These are phyloP conservation scores for Trematosphaeria pertusa DNA, from an alignment of 2,329 filamentous ascomycete genomes.

Conservation along the genomic window DNA sequence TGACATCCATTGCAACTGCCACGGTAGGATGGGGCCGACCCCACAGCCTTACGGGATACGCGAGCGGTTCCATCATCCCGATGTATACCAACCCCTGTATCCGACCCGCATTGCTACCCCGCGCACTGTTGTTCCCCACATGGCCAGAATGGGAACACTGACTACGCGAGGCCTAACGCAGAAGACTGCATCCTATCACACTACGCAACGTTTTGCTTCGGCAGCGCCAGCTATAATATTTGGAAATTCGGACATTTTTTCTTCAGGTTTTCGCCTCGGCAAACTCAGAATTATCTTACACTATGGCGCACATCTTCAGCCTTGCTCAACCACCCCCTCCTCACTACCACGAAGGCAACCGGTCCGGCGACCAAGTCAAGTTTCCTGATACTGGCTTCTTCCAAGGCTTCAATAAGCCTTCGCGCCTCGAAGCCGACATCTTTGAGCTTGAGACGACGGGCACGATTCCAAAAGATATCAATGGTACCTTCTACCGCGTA, in stretches of 20 bases:
- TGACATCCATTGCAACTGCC: not conserved
- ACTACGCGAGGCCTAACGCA: slow-evolving; percentile 3
- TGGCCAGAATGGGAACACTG: slow-evolving; percentile 12
- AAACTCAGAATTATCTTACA: slow-evolving; percentile 4
- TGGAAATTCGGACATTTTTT: no score
- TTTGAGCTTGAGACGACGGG: slow-evolving; percentile 50
- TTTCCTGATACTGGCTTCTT: slow-evolving; percentile 45
- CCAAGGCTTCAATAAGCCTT: slow-evolving; percentile 51
- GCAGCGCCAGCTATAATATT: not conserved
- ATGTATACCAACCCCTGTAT: slow-evolving; percentile 14
- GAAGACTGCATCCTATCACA: slow-evolving; percentile 16
- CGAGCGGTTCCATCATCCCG: slow-evolving; percentile 20
- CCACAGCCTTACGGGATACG: slow-evolving; percentile 1
- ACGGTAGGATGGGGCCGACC: slow-evolving; percentile 22
- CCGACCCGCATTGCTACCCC: slow-evolving; percentile 19
- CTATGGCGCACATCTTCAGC: slow-evolving; percentile 46
- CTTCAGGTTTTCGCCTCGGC: no score
- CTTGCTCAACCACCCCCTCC: slow-evolving; percentile 32
- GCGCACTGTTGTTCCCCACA: slow-evolving; percentile 27
- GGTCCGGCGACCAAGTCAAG: slow-evolving; percentile 35
- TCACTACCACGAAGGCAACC: slow-evolving; percentile 34
- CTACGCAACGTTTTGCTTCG: not conserved
- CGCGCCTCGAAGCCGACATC: slow-evolving; percentile 50
- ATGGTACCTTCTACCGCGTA: slow-evolving; percentile 55
- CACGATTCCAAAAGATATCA: slow-evolving; percentile 51